Evolutionary conservation across 2,329 filamentous ascomycete genomes (phyloP).

Genomic region (Ophiostoma ips): DNA sequence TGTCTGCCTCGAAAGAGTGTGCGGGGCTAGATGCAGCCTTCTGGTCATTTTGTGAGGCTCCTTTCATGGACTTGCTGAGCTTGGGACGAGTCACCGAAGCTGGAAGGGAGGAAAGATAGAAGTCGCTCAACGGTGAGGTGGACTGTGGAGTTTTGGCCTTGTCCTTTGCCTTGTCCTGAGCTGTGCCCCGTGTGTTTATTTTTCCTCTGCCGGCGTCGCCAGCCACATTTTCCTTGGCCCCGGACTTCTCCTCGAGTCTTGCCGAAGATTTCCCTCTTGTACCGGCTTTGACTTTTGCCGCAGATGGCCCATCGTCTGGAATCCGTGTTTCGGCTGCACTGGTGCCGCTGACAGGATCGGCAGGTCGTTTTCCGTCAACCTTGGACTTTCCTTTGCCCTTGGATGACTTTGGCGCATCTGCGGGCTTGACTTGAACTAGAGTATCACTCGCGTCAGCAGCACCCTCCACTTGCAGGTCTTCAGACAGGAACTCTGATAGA

Average conservation of each 20-base stretch:
- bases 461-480: background rate
- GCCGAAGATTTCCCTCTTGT: background rate
- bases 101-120: constrained; percentile 1
- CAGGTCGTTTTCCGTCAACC: background rate
- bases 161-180: background rate
- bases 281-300: background rate
- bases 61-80: constrained; percentile 8
- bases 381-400: background rate
- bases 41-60: constrained; percentile 6
- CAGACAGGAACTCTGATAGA: background rate
- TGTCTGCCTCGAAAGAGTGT: background rate
- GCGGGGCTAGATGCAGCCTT: too few relatives aligned
- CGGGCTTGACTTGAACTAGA: background rate
- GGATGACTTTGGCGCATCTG: background rate
- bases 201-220: background rate
- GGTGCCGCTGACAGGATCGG: background rate
- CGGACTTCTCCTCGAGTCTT: background rate
- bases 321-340: background rate
- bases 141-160: background rate
- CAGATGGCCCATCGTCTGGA: background rate
- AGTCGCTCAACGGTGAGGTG: background rate
- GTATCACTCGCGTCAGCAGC: background rate
- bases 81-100: background rate
- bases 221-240: background rate
- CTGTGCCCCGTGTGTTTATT: background rate